Conservation (phyloP, 2,329 filamentous ascomycete species). For the Xylaria sp. region DNA sequence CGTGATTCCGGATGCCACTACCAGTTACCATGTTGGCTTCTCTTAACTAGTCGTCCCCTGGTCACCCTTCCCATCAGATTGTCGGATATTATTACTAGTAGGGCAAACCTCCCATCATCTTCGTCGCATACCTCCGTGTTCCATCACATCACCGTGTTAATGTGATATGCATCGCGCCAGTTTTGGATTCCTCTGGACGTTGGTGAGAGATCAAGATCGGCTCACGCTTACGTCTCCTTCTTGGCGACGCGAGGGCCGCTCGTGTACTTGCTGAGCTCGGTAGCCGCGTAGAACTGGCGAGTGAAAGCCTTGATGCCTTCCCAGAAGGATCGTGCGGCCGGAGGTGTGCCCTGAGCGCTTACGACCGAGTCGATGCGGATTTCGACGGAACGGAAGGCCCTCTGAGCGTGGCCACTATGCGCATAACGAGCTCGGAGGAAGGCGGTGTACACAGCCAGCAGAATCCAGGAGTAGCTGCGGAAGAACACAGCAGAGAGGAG, state of each 20-base stretch:
- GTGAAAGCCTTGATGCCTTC: constrained; percentile 67
- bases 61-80: not conserved
- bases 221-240: constrained; percentile 53
- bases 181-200: constrained; percentile 10
- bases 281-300: constrained; percentile 70
- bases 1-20: constrained; percentile 7
- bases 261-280: constrained; percentile 71
- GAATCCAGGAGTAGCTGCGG: constrained; percentile 84
- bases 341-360: constrained; percentile 81
- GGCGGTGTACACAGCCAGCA: constrained; percentile 77
- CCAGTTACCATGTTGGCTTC: not conserved
- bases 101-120: not conserved
- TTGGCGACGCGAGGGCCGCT: constrained; percentile 55
- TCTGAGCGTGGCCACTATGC: constrained; percentile 91
- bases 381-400: constrained; percentile 65
- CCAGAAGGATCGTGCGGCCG: constrained; percentile 74
- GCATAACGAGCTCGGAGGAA: constrained; percentile 88
- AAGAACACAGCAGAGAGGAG: constrained; percentile 78
- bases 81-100: constrained; percentile 1
- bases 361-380: constrained; percentile 75
- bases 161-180: constrained; percentile 9
- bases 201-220: not conserved
- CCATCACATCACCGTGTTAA: constrained; percentile 20
- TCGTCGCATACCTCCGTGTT: constrained; percentile 1
- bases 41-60: not conserved